Base-by-base conservation (phyloP, 2,329 filamentous ascomycete species). In the Fusarium robinianum region DNA sequence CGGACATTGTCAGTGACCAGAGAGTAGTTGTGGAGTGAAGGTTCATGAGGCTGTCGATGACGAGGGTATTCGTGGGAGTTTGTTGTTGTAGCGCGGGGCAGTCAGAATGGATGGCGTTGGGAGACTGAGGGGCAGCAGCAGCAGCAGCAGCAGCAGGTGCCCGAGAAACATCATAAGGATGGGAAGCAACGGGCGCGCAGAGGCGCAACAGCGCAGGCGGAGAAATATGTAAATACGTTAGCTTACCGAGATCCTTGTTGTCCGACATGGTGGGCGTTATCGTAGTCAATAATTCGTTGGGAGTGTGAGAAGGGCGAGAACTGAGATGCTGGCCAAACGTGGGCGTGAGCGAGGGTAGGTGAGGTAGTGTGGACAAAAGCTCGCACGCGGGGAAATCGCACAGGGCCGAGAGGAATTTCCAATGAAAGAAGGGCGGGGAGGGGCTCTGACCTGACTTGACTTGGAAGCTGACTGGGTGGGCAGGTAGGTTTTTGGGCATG, bases 191-290 rank as follows among this genome's bases (percentile, higher is more conserved):
- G 8, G 25, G 8, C 4, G 11, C 4, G 16, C 8, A 14, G 25
- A 4, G 16, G 8, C n/a, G 8, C 16, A 27, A 11, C n/a, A 14
- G 11, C n/a, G n/a, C n/a, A 41, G 23, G 23, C 15, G 10, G n/a
- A 12, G 24, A 8, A 17, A 25, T 23, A 19, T 16, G 14, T 21
- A 12, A 30, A 26, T 18, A 15, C 22, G 24, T n/a, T 21, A 49
- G 15, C 71, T 54, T 63, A 76, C 72, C 74, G 52, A 67, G 56
- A 49, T 71, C 72, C 67, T 75, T 74, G 21, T 67, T 64, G 41
- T 75, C 72, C 61, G 72, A 70, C 70, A 73, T 72, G 59, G 63
- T 72, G 68, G 63, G 61, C 62, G 60, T 52, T 46, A 48, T 51
- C 47, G 35, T 46, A n/a, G n/a, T n/a, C n/a, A n/a, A n/a, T n/a